A percentile compares a stretch with the other conserved stretches of the same genome.
Conservation (phyloP, 371 early-diverging fungal species). For the Entomophthora muscae region DNA sequence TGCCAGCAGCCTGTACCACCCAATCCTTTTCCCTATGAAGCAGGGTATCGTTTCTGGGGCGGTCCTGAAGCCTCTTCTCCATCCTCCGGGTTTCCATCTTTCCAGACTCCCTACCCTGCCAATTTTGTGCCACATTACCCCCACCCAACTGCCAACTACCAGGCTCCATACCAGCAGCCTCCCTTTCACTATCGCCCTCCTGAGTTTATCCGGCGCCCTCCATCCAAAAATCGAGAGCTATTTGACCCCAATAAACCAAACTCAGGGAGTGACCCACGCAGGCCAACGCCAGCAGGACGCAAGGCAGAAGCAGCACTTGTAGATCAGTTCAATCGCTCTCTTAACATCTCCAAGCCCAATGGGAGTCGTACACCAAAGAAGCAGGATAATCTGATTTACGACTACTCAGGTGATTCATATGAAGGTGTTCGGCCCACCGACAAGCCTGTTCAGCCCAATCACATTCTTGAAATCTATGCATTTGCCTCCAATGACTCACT, state of each 20-base stretch:
- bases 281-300: neutral
- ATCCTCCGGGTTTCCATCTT: neutral
- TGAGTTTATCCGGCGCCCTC: neutral
- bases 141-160: neutral
- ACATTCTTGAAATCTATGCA: neutral
- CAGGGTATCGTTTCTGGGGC: neutral
- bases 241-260: slow-evolving; percentile 6
- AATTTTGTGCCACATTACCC: slow-evolving; percentile 4
- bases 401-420: neutral
- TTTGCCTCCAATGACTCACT: neutral
- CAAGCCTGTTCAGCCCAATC: neutral
- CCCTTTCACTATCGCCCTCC: neutral
- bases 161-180: neutral
- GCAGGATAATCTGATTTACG: neutral
- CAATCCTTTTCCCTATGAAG: neutral
- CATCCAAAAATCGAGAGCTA: neutral
- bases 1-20: neutral
- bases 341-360: neutral
- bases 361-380: neutral
- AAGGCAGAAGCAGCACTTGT: neutral
- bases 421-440: slow-evolving; percentile 5
- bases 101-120: neutral
- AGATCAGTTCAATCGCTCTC: neutral
- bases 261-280: neutral
- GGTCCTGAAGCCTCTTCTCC: neutral